These are phyloP conservation scores for Scedosporium aurantiacum DNA, from an alignment of 2,329 filamentous ascomycete genomes.

Conservation along the genomic window DNA sequence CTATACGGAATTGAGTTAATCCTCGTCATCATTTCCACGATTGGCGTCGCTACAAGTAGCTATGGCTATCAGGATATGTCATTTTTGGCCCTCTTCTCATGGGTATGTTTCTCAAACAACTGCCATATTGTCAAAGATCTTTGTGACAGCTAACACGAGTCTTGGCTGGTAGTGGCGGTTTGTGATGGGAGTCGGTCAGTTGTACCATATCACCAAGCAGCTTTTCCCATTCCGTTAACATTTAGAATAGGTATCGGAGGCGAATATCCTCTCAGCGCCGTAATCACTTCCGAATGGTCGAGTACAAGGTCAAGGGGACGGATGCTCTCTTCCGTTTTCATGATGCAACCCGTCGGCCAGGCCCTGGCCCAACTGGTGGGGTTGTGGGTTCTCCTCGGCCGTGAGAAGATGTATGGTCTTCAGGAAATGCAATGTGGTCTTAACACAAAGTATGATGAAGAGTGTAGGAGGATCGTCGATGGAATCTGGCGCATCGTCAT, in stretches of 20 bases:
- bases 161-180: conserved; percentile 31
- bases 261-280: conserved; percentile 55
- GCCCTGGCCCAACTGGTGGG: conserved; percentile 53
- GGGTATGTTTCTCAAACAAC: conserved; percentile 21
- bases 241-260: conserved; percentile 46
- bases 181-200: conserved; percentile 39
- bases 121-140: not conserved
- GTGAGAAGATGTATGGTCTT: conserved; percentile 28
- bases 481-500: conserved; percentile 58
- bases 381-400: conserved; percentile 38
- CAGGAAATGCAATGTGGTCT: conserved; percentile 36
- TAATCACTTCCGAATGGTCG: conserved; percentile 57
- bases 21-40: conserved; percentile 45
- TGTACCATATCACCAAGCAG: not conserved
- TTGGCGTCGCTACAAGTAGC: conserved; percentile 42
- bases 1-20: conserved; percentile 46
- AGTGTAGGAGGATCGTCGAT: conserved; percentile 40
- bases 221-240: not conserved
- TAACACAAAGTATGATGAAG: conserved; percentile 29
- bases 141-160: not conserved
- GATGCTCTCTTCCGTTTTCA: conserved; percentile 58
- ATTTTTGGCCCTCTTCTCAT: conserved; percentile 38
- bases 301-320: conserved; percentile 52
- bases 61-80: conserved; percentile 37
- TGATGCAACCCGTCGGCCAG: conserved; percentile 60